phyloP scores from a whole-genome alignment of 768 basidiomycete genomes.

The Tulasnella sp. region DNA sequence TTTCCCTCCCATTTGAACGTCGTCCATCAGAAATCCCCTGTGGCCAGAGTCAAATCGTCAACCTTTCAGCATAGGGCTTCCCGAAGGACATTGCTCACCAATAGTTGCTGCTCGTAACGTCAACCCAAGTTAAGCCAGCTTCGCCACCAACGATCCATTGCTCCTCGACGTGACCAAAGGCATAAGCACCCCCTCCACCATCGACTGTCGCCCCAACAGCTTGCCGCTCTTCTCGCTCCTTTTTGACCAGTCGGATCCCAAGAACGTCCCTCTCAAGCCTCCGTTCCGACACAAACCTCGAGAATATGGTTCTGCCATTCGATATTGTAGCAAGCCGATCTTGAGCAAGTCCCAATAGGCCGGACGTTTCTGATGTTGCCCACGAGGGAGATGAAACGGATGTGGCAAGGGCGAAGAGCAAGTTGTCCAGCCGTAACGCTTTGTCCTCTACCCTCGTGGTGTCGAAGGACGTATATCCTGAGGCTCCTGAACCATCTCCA shows the following conservation, averaged over 20 bases:
- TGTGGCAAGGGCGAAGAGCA: conserved; percentile 24
- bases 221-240: background rate
- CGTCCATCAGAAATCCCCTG: conserved; percentile 26
- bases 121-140: conserved; percentile 20
- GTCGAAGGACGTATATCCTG: conserved; percentile 15
- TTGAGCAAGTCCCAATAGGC: conserved; percentile 28
- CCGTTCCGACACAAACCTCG: background rate
- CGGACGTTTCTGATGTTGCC: background rate
- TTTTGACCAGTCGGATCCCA: conserved; percentile 23
- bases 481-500: conserved; percentile 16
- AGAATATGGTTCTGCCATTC: conserved; percentile 23
- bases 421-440: background rate
- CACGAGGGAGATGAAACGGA: conserved; percentile 14
- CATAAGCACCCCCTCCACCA: conserved; percentile 21
- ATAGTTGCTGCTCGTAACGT: conserved; percentile 26
- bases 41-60: background rate
- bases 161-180: conserved; percentile 14
- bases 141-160: conserved; percentile 30
- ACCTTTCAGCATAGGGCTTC: background rate
- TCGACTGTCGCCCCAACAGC: background rate
- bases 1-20: conserved; percentile 16
- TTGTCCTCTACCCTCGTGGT: background rate
- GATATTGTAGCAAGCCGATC: conserved; percentile 17
- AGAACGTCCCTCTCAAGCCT: conserved; percentile 19
- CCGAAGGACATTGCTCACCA: conserved; percentile 15